These are phyloP conservation scores for Metschnikowia similis DNA, from an alignment of 805 yeast species.

Conservation along the genomic window DNA sequence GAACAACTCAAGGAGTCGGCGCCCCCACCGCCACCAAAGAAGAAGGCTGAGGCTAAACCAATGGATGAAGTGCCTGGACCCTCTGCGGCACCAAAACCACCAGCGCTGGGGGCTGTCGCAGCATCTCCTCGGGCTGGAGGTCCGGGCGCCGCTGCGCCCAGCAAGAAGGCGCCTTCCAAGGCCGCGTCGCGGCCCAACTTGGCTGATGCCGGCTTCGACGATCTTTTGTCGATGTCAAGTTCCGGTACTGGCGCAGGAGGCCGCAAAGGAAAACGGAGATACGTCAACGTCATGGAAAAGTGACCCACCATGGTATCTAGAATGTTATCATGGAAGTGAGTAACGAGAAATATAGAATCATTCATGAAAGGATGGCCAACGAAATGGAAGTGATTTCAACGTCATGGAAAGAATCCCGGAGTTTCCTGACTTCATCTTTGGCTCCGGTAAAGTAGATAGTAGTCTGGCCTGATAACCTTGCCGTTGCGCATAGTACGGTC, in stretches of 20 bases:
- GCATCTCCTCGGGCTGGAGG: conserved; percentile 16
- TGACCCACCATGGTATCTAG: background rate
- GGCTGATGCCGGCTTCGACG: conserved; percentile 41
- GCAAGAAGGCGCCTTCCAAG: conserved; percentile 20
- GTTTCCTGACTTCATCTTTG: no score
- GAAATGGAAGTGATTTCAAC: no score
- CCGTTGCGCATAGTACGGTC: conserved; percentile 41
- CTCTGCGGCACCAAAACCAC: conserved; percentile 9
- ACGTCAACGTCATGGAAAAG: conserved; percentile 17
- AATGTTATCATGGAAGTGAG: no score
- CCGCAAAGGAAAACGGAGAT: conserved; percentile 16
- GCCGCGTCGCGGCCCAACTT: conserved; percentile 17
- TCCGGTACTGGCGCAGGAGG: conserved; percentile 9
- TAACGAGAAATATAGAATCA: no score
- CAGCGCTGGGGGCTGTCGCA: conserved; percentile 1
- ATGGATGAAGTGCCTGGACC: background rate
- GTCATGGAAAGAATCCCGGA: no score
- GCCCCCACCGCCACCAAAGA: conserved; percentile 65
- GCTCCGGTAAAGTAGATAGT: conserved; percentile 28
- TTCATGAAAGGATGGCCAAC: no score
- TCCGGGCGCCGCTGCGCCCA: conserved; percentile 66
- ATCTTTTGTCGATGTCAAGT: conserved; percentile 27
- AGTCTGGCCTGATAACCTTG: conserved; percentile 38
- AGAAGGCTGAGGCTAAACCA: conserved; percentile 20
- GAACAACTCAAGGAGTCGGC: conserved; percentile 53